Evolutionary conservation across 257 asterid genomes (phyloP), one percentile per base, ranked within the genome.

Genomic region (Solanum microdontum): DNA sequence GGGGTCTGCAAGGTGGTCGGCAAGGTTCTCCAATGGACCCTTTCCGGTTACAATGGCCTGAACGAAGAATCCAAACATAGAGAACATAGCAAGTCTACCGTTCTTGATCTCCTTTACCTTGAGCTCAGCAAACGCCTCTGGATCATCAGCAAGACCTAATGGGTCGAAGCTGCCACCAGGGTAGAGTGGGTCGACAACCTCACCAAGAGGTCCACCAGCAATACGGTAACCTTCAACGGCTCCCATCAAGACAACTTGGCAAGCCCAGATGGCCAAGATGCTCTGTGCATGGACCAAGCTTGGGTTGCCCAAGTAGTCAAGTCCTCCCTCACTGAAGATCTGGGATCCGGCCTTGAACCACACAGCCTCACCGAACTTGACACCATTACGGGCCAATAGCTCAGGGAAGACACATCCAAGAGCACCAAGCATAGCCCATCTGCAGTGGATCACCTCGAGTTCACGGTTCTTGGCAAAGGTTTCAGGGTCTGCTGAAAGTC

Each of bases 21-120:
- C 97, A 1, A 94, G 92, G 91, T 94, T 94, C 92, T 94, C 94
- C 90, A 92, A 87, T 7, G 96, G 96, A 0, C 95, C 95, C 88
- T 94, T 94, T 89, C 95, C 94, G 19, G 95, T 92, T 24, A 93
- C 95, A 32, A 91, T 93, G 26, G 94, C 96, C 69, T 94, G 97
- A 32, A 92, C 94, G 4, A 94, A 93, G 92, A 89, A 94, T n/a
- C 94, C 96, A 5, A 93, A 77, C 84, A 77, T 77, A 40, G 84
- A 77, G 24, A 77, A 40, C 84, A 77, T 77, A 45, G 64, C 64
- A 13, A 77, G 64, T 40, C 64, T 77, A 0, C 37, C 84, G n/a
- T 77, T 77, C 36, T 40, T 77, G 0, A 77, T 77, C 64, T 77
- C 84, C 15, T 77, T 77, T 7, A 77, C 64, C 9, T 77, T 77